A percentile compares a stretch with the other conserved stretches of the same genome.
Conservation (phyloP, 73 alveolate species). For the Symbiodinium pilosum region DNA sequence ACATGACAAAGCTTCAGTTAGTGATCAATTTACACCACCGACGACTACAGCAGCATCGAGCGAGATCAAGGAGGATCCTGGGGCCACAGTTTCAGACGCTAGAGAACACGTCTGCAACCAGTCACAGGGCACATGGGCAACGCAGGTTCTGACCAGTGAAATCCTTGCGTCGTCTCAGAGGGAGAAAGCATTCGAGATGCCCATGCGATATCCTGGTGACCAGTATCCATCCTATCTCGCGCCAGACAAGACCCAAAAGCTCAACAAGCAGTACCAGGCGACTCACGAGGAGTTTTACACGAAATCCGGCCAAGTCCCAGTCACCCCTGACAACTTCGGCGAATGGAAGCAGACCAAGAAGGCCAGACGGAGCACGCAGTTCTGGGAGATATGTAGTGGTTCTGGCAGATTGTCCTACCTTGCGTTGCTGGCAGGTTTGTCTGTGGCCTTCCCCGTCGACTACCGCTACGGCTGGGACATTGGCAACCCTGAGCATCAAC, state of each 20-base stretch:
- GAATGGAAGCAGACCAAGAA: neutral
- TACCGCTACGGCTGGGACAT: neutral
- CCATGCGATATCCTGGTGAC: neutral
- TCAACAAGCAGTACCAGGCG: neutral
- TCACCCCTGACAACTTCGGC: neutral
- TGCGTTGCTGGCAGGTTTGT: neutral
- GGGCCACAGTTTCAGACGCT: too few species aligned
- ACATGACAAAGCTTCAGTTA: neutral
- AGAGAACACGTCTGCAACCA: too few species aligned
- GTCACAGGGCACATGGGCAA: too few species aligned
- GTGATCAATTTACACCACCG: neutral
- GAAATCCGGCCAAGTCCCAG: neutral
- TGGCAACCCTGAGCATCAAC: neutral
- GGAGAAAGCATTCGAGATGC: neutral
- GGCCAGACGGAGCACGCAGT: neutral
- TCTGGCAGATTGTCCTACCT: neutral
- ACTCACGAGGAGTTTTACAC: neutral
- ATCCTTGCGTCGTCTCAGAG: too few species aligned
- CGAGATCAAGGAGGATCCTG: neutral
- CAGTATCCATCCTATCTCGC: neutral
- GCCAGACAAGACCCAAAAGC: neutral
- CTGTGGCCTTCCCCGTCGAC: neutral
- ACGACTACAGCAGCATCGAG: neutral
- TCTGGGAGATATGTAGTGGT: neutral
- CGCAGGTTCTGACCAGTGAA: too few species aligned